Base-by-base conservation (phyloP, 352 stramenopile species). In the Pythium periplocum region DNA sequence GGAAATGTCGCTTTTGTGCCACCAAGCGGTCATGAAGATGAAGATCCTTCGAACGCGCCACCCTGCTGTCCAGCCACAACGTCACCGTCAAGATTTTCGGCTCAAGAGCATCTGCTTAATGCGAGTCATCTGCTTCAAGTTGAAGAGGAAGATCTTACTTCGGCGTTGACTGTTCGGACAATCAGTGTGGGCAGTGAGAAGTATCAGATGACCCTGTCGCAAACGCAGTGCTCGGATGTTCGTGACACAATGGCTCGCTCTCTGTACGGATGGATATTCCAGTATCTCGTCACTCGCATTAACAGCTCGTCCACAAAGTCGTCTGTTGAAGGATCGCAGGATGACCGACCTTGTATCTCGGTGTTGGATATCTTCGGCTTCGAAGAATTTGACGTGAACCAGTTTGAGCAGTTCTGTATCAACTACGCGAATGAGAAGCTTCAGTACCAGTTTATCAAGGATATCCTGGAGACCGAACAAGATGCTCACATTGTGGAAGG, bases 331-430 rank as follows among this genome's bases (percentile, higher is more conserved):
- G 38, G 38, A 12, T 30, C 41, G 6, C 7, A 8, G 12, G 59
- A 62, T 11, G 51, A 62, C 32, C 51, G 48, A 32, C 68, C 66
- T 0, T 92, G 72, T 26, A 95, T 96, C 43, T 85, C 85, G 3
- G 72, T 96, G 9, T 59, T 96, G 31, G 87, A 96, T 65, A 96
- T 96, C 37, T 96, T 96, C 42, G 87, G 87, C 4, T 96, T 96
- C 56, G 87, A 96, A 64, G 78, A 86, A 52, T 96, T 96, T 55
- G 67, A 87, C 2, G 52, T 78, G 26, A 96, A 96, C 62, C 70
- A 78, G 48, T 84, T 91, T 41, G 79, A 90, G 42, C 82, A 92
- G 48, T 83, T 91, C 33, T 90, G 79, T 48, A 91, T 91, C 50
- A 92, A 91, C 61, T 91, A 84, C 49, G 71, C 74, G 12, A 92